phyloP scores from a whole-genome alignment of 257 asterid genomes.

The Gentiana dahurica region DNA sequence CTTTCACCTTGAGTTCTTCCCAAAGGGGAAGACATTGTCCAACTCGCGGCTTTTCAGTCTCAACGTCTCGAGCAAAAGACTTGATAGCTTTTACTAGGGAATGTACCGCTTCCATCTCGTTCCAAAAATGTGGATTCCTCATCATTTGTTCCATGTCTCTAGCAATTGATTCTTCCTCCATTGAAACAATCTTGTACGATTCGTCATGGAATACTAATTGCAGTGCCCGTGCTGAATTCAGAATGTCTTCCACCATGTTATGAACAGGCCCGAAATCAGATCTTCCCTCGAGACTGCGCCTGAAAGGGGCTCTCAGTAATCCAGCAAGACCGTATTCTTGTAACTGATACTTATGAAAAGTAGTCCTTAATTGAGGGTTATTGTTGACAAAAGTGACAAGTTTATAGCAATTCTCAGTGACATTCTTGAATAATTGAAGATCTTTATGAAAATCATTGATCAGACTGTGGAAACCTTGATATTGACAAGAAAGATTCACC shows the following conservation, averaged over 20 bases:
- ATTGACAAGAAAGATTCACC: conserved; percentile 87
- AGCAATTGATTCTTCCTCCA: conserved; percentile 78
- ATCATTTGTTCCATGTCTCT: conserved; percentile 77
- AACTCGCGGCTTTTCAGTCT: conserved; percentile 61
- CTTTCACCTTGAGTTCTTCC: conserved; percentile 72
- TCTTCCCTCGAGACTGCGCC: conserved; percentile 30
- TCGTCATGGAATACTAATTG: conserved; percentile 68
- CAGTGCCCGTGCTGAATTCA: conserved; percentile 81
- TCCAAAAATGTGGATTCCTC: conserved; percentile 91
- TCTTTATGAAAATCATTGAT: conserved; percentile 75
- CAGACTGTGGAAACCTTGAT: conserved; percentile 59
- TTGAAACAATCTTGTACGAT: conserved; percentile 38
- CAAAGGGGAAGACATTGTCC: conserved; percentile 95
- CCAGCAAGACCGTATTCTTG: conserved; percentile 86
- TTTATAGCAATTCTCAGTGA: conserved; percentile 54
- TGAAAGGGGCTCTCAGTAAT: conserved; percentile 41
- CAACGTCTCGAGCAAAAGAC: conserved; percentile 70
- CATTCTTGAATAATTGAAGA: conserved; percentile 70
- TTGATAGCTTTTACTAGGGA: conserved; percentile 57
- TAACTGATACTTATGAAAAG: conserved; percentile 65
- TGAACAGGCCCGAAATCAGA: conserved; percentile 50
- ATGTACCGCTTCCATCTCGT: conserved; percentile 72
- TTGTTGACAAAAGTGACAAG: conserved; percentile 61
- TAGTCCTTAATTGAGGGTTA: conserved; percentile 55
- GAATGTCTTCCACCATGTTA: conserved; percentile 63